Evolutionary conservation across 73 alveolate genomes (phyloP).

Genomic region (Tetrahymena thermophila): DNA sequence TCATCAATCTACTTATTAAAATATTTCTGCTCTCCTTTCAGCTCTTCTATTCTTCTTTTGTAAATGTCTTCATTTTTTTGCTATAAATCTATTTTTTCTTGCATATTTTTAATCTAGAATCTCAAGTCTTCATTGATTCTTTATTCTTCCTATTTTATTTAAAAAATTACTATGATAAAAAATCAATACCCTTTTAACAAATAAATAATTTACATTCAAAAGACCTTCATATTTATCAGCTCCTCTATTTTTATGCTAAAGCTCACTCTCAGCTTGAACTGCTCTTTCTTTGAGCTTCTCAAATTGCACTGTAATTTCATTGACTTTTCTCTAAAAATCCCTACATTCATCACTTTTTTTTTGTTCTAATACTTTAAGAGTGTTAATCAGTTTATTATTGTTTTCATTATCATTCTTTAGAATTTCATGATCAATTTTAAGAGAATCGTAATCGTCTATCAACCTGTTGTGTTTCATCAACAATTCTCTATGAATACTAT

Average conservation of each 20-base stretch:
- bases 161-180: not conserved
- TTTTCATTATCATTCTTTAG: conserved; percentile 7
- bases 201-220: conserved; percentile 1
- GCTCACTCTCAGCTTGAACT: not conserved
- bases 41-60: conserved; percentile 8
- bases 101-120: not conserved
- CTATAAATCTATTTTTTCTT: not conserved
- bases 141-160: conserved; percentile 1
- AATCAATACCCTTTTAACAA: not conserved
- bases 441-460: conserved; percentile 12
- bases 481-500: conserved; percentile 39
- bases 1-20: not conserved
- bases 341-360: not conserved
- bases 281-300: conserved; percentile 17
- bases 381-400: not conserved
- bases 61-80: conserved; percentile 2
- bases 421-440: not conserved
- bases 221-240: conserved; percentile 3
- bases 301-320: not conserved
- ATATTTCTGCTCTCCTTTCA: conserved; percentile 9
- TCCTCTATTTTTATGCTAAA: conserved; percentile 11
- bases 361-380: not conserved
- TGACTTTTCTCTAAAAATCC: not conserved
- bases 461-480: conserved; percentile 10
- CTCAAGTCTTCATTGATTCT: not conserved